Conservation (phyloP, 2,329 filamentous ascomycete species). For the Parastagonospora avenae region DNA sequence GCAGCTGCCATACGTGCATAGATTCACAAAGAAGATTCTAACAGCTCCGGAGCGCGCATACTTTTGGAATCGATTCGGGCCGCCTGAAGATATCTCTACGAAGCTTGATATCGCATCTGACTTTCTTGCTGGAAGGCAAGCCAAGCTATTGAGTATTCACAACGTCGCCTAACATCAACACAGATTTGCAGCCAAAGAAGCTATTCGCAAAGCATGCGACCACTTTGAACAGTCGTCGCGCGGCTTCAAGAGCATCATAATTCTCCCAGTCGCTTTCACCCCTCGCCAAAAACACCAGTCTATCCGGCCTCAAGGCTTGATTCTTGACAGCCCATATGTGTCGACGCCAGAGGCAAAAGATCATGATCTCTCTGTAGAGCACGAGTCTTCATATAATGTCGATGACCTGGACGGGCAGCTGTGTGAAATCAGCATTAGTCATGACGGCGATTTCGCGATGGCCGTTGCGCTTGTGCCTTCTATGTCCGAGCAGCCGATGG, state of each 20-base stretch:
- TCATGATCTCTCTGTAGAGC: neutral
- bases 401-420: constrained; percentile 51
- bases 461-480: constrained; percentile 66
- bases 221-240: constrained; percentile 24
- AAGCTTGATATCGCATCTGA: constrained; percentile 23
- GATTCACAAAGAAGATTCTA: constrained; percentile 32
- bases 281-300: constrained; percentile 15
- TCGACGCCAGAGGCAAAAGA: neutral
- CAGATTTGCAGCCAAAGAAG: constrained; percentile 59
- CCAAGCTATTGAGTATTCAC: neutral
- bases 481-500: constrained; percentile 2
- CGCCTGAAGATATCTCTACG: constrained; percentile 5
- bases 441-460: constrained; percentile 82
- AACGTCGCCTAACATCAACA: constrained; percentile 5
- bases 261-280: constrained; percentile 31
- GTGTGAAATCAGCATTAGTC: constrained; percentile 80
- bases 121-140: constrained; percentile 46
- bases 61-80: constrained; percentile 37
- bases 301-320: constrained; percentile 29
- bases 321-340: constrained; percentile 25
- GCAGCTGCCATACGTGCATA: constrained; percentile 11
- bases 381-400: neutral
- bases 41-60: constrained; percentile 39
- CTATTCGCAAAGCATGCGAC: constrained; percentile 52
- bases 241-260: constrained; percentile 47